phyloP scores from a whole-genome alignment of 1,284 basidiomycete genomes.

The Anthracocystis panici-leucophaei region DNA sequence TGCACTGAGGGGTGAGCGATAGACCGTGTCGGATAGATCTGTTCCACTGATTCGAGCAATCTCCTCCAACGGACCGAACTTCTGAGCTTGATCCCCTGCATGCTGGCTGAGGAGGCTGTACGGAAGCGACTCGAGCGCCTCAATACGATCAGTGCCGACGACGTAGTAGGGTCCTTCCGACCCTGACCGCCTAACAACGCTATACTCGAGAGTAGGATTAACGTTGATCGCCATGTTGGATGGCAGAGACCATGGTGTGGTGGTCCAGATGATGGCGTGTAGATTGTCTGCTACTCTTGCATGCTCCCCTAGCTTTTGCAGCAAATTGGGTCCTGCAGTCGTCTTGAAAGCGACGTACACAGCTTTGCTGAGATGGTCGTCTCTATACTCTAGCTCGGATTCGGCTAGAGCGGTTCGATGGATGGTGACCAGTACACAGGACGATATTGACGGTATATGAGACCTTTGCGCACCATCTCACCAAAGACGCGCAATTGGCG shows the following conservation, averaged over 20 bases:
- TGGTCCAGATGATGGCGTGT: constrained; percentile 92
- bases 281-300: constrained; percentile 70
- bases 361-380: constrained; percentile 87
- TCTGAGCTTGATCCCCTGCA: neutral
- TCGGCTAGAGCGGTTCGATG: constrained; percentile 91
- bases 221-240: constrained; percentile 96
- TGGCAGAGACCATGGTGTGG: constrained; percentile 96
- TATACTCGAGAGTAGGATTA: constrained; percentile 80
- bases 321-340: constrained; percentile 18
- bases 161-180: constrained; percentile 73
- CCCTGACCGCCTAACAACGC: constrained; percentile 72
- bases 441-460: constrained; percentile 86
- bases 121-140: constrained; percentile 47
- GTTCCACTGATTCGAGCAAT: constrained; percentile 43
- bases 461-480: constrained; percentile 81
- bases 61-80: constrained; percentile 46
- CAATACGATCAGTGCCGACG: constrained; percentile 79
- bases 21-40: constrained; percentile 76
- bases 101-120: neutral
- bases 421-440: constrained; percentile 97
- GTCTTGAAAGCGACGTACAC: constrained; percentile 84
- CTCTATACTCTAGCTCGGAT: constrained; percentile 91
- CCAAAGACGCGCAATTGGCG: constrained; percentile 88
- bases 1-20: constrained; percentile 78
- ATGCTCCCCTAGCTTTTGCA: constrained; percentile 14